Base-by-base conservation (phyloP, 208 protist genomes). In the Wallacemonas rigidus region DNA sequence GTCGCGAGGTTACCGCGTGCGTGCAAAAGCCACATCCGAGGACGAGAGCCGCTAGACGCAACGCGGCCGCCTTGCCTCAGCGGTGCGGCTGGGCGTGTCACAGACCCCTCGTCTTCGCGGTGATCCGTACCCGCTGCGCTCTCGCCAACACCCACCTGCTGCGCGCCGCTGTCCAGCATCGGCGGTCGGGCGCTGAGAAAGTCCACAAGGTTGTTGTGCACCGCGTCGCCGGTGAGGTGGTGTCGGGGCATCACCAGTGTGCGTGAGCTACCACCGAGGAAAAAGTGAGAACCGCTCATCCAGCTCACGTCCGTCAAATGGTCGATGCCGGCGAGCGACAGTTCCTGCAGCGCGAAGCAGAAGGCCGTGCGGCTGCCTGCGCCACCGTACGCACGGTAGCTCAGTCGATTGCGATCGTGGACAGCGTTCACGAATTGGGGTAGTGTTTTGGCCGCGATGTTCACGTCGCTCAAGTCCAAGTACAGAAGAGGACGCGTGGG, bases 11-110 rank as follows among this genome's bases (percentile, higher is more conserved):
- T 74, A 57, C 69, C 65, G 6, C 69, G 69, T 8, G 51, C 41
- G 14, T 74, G 58, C 7, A 74, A 17, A 14, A 74, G 17, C 69
- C 69, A 74, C 69, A 74, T 58, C 15, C 48, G 56, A 43, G 26
- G 26, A 26, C 26, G 26, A 26, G 26, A 26, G 26, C 26, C 26
- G 26, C 26, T 26, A 26, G 26, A 26, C 26, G 26, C 26, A 26
- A 0, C 26, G 26, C 26, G 26, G 26, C 26, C 26, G 26, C 26
- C 26, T 26, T 26, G 26, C 26, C 26, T 26, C 26, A 26, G 45
- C 45, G 45, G 45, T 50, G 45, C 45, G 45, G 45, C 45, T 14
- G 45, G 26, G 26, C 26, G 26, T 26, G 47, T 51, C 47, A 51
- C 51, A 56, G 9, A 6, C n/a, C 2, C 51, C 14, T 56, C 51